Evolutionary conservation across 306 rosid species (phyloP), one percentile per base, ranked within the genome.

Genomic region (Echinosophora koreensis): DNA sequence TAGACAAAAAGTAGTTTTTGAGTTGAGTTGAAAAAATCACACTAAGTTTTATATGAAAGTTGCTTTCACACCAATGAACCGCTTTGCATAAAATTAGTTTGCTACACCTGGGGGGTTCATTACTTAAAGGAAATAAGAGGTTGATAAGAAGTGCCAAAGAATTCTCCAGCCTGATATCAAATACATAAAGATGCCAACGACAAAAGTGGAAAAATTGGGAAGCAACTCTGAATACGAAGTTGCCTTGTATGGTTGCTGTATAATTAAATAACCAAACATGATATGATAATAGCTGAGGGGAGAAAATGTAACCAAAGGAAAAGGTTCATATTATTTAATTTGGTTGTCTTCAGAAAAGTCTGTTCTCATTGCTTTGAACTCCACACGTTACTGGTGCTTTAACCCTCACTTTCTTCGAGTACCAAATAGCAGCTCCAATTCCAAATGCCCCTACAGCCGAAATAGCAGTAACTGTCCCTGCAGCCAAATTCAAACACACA

Each of bases 321-420:
- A 27, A 67, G 69, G 30, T 49, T 65, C 16, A 27, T 58, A 59
- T 51, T 2, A 16, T 79, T 4, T 4, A 35, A 35, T 35, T 35
- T 69, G 61, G 66, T 16, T 6, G 10, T 71, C 57, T 73, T 93
- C 81, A 95, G 81, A 95, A 95, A 87, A 91, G 92, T 77, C 97
- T 87, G 71, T 95, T 95, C 47, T 91, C 97, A 17, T 89, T 95
- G 80, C 67, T 88, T 82, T 95, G 97, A 78, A 95, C 96, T 74
- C 99, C 97, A 82, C 97, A 91, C 9, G 97, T 88, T 3, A 87
- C 91, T 49, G 97, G 94, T 66, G 96, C 90, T 84, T 84, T 90
- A 16, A 90, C 91, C 66, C 89, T 91, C 82, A 89, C 84, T 91
- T 86, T 95, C 87, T 76, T 84, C 71, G 87, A 41, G 81, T 86